Percentiles rank a stretch among this genome's conserved stretches.
phyloP scores from a whole-genome alignment of 139 green algal genomes.

The Zygnema cylindricum region DNA sequence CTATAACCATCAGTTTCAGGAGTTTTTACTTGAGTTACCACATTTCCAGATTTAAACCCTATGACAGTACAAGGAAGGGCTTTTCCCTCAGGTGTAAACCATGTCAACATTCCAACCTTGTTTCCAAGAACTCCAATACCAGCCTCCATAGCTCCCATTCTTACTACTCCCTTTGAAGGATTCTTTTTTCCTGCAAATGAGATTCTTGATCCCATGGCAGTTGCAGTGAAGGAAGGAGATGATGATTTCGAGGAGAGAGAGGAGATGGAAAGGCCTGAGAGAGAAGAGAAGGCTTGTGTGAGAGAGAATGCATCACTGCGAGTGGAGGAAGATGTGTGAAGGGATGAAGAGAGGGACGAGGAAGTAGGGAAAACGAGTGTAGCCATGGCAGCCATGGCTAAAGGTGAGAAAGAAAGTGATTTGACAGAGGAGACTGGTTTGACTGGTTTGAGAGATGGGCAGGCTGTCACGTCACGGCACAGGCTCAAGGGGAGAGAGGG shows the following conservation, averaged over 20 bases:
- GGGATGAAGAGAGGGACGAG: neutral
- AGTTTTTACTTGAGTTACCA: constrained; percentile 94
- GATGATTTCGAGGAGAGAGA: neutral
- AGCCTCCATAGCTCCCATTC: constrained; percentile 61
- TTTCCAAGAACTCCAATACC: constrained; percentile 88
- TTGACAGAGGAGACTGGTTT: no score
- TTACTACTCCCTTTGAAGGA: constrained; percentile 25
- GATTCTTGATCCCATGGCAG: no score
- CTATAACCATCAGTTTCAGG: constrained; percentile 91
- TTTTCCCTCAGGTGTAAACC: constrained; percentile 87
- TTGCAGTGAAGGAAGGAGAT: neutral
- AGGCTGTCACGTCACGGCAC: neutral
- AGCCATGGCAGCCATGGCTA: neutral
- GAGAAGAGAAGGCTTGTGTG: no score
- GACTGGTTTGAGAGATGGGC: no score
- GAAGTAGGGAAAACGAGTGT: neutral
- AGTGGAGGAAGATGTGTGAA: neutral
- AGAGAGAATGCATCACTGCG: neutral
- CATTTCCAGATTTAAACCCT: constrained; percentile 87
- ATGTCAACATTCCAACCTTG: constrained; percentile 97
- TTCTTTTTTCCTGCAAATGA: no score
- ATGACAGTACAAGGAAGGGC: constrained; percentile 90
- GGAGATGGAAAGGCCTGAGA: neutral
- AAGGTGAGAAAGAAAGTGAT: no score
- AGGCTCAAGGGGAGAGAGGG: neutral